A percentile compares a stretch with the other conserved stretches of the same genome.
Evolutionary conservation across 2,329 filamentous ascomycete species (phyloP).

Genomic region (Atkinsonella hypoxylon): DNA sequence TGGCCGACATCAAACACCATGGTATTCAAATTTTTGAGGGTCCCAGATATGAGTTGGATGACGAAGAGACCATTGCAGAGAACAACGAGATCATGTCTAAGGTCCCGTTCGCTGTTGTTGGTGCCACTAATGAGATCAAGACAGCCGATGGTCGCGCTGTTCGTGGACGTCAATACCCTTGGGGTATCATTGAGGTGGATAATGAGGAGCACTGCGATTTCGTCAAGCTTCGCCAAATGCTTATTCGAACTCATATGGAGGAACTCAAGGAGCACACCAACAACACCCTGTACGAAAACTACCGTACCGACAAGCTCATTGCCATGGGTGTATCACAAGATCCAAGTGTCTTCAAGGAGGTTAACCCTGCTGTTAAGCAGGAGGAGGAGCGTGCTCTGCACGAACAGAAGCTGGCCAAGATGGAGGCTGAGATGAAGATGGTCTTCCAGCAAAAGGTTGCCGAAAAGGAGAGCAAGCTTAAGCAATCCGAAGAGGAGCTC

Average conservation of each 20-base stretch:
- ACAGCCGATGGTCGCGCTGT: conserved; percentile 90
- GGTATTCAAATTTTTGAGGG: conserved; percentile 98
- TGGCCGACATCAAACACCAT: conserved; percentile 93
- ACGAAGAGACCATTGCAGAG: conserved; percentile 98
- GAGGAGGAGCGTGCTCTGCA: conserved; percentile 96
- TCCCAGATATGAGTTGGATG: conserved; percentile 94
- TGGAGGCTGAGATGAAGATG: conserved; percentile 99
- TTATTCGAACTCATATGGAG: conserved; percentile 99
- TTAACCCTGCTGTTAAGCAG: conserved; percentile 99
- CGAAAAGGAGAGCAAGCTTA: conserved; percentile 98
- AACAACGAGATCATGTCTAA: conserved; percentile 99
- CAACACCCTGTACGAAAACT: conserved; percentile 98
- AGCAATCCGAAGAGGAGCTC: conserved; percentile 97
- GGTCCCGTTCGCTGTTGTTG: conserved; percentile 95
- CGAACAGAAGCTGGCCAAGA: conserved; percentile 99
- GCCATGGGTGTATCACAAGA: conserved; percentile 98
- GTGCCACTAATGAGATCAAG: conserved; percentile 88
- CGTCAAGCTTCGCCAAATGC: conserved; percentile 98
- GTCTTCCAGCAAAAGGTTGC: conserved; percentile 99
- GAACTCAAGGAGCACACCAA: conserved; percentile 99
- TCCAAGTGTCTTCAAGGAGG: conserved; percentile 99
- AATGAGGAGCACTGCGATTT: conserved; percentile 99
- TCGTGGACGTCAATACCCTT: conserved; percentile 90
- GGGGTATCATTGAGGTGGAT: conserved; percentile 98
- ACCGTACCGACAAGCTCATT: conserved; percentile 98